Conservation (phyloP, 352 stramenopile genomes). For the Blastocystis sp. region DNA sequence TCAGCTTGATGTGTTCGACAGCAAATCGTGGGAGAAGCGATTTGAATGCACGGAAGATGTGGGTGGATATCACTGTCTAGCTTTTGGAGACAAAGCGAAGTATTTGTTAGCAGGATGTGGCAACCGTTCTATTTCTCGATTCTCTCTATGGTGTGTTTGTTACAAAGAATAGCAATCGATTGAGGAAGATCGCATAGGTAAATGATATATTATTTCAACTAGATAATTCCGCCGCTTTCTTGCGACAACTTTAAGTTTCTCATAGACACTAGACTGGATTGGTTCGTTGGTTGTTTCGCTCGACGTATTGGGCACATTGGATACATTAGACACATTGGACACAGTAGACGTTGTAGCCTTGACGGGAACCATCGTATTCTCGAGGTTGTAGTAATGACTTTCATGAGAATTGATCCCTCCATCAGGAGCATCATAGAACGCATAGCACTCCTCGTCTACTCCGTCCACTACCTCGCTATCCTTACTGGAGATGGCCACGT, state of each 20-base stretch:
- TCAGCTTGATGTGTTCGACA: not conserved
- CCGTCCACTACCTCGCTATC: not conserved
- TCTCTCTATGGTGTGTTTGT: constrained; percentile 28
- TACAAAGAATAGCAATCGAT: not conserved
- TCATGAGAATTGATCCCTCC: not conserved
- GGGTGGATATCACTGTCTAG: not conserved
- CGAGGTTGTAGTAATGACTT: constrained; percentile 18
- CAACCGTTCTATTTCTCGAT: not conserved
- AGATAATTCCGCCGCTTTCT: constrained; percentile 30
- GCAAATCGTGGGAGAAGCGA: not conserved
- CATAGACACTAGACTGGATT: not conserved
- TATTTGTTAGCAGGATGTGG: constrained; percentile 27
- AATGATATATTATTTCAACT: not conserved
- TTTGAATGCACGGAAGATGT: not conserved
- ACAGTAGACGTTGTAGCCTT: too few species aligned
- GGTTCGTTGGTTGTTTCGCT: not conserved
- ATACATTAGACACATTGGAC: too few species aligned
- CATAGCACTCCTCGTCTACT: constrained; percentile 33
- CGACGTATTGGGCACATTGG: not conserved
- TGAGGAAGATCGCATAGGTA: not conserved
- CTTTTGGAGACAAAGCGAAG: constrained; percentile 22
- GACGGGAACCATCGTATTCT: not conserved
- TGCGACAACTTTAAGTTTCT: constrained; percentile 45
- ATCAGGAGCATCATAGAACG: not conserved
- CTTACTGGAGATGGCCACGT: not conserved